Conservation (phyloP, 768 basidiomycete species). For the Phanerochaete carnosa region DNA sequence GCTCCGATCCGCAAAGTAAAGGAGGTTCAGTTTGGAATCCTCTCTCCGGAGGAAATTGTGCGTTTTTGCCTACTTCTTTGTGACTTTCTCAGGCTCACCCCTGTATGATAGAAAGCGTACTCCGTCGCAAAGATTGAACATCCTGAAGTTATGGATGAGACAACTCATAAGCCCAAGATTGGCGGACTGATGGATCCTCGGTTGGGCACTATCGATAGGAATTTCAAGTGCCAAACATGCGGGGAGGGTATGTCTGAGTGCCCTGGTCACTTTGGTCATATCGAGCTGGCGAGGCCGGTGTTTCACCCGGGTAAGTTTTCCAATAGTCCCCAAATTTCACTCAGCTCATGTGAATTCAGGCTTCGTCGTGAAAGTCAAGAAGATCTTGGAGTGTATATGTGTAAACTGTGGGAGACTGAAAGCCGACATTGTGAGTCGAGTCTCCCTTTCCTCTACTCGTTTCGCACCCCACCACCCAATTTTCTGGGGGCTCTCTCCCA, state of each 20-base stretch:
- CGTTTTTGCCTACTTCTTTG: constrained; percentile 29
- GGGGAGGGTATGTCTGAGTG: constrained; percentile 99
- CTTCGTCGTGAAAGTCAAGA: constrained; percentile 98
- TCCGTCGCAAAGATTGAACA: constrained; percentile 98
- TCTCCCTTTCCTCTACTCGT: constrained; percentile 81
- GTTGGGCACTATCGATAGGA: constrained; percentile 96
- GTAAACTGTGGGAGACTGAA: constrained; percentile 98
- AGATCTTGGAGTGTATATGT: constrained; percentile 98
- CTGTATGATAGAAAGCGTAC: constrained; percentile 81
- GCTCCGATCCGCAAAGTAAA: constrained; percentile 94
- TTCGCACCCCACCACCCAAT: constrained; percentile 90
- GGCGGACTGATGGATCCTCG: constrained; percentile 97
- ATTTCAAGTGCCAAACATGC: constrained; percentile 99
- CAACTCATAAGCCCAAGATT: constrained; percentile 82
- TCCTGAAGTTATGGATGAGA: constrained; percentile 98
- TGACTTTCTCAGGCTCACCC: constrained; percentile 11
- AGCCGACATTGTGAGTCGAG: constrained; percentile 91
- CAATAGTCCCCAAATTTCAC: background rate
- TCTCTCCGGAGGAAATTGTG: constrained; percentile 98
- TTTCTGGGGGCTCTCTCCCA: constrained; percentile 97
- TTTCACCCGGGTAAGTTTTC: constrained; percentile 84
- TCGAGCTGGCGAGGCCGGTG: constrained; percentile 95
- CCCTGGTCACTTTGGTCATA: constrained; percentile 98
- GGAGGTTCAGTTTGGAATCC: constrained; percentile 98
- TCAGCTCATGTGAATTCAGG: constrained; percentile 41